A percentile compares a stretch with the other conserved stretches of the same genome.
Conservation (phyloP, 352 stramenopile genomes). For the Aphanomyces cochlioides region DNA sequence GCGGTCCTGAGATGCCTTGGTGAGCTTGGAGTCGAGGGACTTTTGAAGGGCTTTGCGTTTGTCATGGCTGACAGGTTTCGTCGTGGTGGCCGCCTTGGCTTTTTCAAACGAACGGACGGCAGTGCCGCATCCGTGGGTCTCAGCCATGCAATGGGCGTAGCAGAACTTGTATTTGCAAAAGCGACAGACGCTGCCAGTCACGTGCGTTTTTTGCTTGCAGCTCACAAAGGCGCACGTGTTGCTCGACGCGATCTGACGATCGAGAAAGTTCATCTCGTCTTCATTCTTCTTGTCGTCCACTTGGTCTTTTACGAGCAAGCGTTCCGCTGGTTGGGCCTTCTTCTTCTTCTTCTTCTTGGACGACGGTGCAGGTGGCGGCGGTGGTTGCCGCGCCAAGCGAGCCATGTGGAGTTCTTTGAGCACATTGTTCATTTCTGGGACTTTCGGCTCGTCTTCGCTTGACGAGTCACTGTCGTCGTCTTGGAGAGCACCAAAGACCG, state of each 20-base stretch:
- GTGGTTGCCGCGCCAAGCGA: conserved; percentile 47
- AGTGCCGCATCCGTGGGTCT: conserved; percentile 74
- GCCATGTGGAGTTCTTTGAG: conserved; percentile 63
- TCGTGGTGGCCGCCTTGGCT: neutral
- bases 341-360: conserved; percentile 52
- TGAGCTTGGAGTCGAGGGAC: conserved; percentile 62
- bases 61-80: conserved; percentile 30
- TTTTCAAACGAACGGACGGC: conserved; percentile 44
- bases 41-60: conserved; percentile 70
- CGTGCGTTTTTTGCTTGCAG: conserved; percentile 58
- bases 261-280: conserved; percentile 72
- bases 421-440: conserved; percentile 34
- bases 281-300: conserved; percentile 33
- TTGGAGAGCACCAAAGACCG: neutral
- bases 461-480: conserved; percentile 31
- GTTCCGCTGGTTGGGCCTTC: conserved; percentile 32
- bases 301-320: conserved; percentile 31
- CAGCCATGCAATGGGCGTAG: conserved; percentile 64
- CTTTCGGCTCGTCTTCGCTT: conserved; percentile 30
- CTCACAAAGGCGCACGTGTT: conserved; percentile 48
- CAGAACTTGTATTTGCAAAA: conserved; percentile 87
- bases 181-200: conserved; percentile 66
- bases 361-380: conserved; percentile 39
- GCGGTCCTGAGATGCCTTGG: conserved; percentile 47
- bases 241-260: conserved; percentile 50